These are phyloP conservation scores for Macrolepiota albuminosa DNA, from an alignment of 768 basidiomycete genomes.

Conservation along the genomic window DNA sequence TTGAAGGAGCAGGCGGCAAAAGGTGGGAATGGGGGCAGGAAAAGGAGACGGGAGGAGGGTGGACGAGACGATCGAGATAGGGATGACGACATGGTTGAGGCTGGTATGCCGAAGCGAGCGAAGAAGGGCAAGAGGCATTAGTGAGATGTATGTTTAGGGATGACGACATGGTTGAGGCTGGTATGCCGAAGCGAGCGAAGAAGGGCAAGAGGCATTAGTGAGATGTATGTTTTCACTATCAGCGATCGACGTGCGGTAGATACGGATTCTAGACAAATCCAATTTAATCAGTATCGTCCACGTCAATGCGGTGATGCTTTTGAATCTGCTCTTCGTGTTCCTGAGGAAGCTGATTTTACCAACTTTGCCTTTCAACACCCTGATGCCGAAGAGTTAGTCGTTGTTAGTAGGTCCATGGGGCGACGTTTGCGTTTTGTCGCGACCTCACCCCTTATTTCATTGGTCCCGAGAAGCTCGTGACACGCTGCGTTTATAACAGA, in stretches of 20 bases:
- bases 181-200: constrained; percentile 68
- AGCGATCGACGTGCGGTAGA: too few species aligned
- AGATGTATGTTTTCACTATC: constrained; percentile 7
- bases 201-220: constrained; percentile 39
- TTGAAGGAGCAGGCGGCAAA: constrained; percentile 69
- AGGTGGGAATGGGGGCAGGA: constrained; percentile 31
- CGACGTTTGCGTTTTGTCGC: too few species aligned
- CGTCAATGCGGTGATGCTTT: neutral
- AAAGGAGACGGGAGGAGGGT: constrained; percentile 39
- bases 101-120: constrained; percentile 73
- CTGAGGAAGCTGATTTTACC: neutral
- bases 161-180: constrained; percentile 89
- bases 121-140: constrained; percentile 44
- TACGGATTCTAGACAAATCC: too few species aligned
- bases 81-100: constrained; percentile 91
- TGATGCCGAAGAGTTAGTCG: neutral
- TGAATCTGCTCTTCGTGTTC: neutral
- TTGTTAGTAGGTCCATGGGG: too few species aligned
- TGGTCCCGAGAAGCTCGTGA: too few species aligned
- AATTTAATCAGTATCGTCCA: too few species aligned
- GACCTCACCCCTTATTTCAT: too few species aligned
- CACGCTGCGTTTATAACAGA: too few species aligned
- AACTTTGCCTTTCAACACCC: constrained; percentile 3
- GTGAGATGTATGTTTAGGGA: constrained; percentile 46
- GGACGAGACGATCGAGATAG: constrained; percentile 76